Evolutionary conservation across 345 rosid genomes (phyloP).

Genomic region (Combretum micranthum): DNA sequence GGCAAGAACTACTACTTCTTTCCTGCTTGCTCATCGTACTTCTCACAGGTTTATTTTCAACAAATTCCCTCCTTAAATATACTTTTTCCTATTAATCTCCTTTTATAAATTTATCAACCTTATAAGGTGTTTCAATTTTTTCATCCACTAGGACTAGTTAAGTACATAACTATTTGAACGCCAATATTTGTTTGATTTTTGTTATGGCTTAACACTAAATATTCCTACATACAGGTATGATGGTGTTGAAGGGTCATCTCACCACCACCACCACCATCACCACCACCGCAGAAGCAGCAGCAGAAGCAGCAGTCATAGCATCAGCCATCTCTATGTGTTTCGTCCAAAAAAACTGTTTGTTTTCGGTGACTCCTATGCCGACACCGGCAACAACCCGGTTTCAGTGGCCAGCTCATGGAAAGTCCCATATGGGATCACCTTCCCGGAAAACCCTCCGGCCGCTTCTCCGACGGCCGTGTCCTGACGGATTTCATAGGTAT

Average conservation of each 20-base stretch:
- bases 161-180: no score
- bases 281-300: background rate
- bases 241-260: slow-evolving; percentile 6
- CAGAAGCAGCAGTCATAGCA: background rate
- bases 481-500: slow-evolving; percentile 47
- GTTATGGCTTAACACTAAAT: no score
- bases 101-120: no score
- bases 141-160: no score
- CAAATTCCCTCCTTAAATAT: no score
- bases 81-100: no score
- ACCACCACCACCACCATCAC: background rate
- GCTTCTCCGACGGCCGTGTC: slow-evolving; percentile 60
- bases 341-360: slow-evolving; percentile 47
- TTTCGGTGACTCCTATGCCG: slow-evolving; percentile 65
- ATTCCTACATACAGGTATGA: slow-evolving; percentile 3
- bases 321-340: slow-evolving; percentile 1
- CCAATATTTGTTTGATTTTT: no score
- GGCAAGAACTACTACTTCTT: no score
- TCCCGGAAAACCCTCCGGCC: slow-evolving; percentile 63
- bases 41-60: no score
- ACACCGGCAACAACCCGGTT: slow-evolving; percentile 48
- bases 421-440: slow-evolving; percentile 47
- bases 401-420: slow-evolving; percentile 38
- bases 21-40: no score
- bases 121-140: no score